phyloP scores from a whole-genome alignment of 805 yeast species.

The Candida suzukii region DNA sequence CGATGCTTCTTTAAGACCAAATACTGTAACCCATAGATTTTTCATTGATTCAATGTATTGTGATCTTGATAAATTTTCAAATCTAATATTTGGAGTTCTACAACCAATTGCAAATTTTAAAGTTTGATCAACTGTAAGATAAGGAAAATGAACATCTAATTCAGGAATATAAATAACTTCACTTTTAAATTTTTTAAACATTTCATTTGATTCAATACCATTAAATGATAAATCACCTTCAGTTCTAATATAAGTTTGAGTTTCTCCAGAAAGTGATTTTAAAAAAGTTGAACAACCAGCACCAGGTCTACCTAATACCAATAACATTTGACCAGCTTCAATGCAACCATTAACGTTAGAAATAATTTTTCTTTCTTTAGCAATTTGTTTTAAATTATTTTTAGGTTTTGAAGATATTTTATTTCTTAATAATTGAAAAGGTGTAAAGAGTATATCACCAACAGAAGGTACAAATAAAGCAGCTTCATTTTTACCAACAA shows the following conservation, averaged over 20 bases:
- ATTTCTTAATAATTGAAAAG: constrained; percentile 1
- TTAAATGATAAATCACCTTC: constrained; percentile 39
- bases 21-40: constrained; percentile 45
- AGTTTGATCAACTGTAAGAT: constrained; percentile 48
- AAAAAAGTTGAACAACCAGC: constrained; percentile 58
- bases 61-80: constrained; percentile 34
- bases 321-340: constrained; percentile 47
- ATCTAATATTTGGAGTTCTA: constrained; percentile 58
- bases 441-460: constrained; percentile 25
- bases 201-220: constrained; percentile 39
- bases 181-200: constrained; percentile 38
- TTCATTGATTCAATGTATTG: constrained; percentile 36
- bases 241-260: constrained; percentile 27
- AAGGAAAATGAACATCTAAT: constrained; percentile 51
- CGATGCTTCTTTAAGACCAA: constrained; percentile 52
- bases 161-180: constrained; percentile 51
- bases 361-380: constrained; percentile 16
- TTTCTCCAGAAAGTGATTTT: constrained; percentile 40
- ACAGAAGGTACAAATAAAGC: constrained; percentile 32
- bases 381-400: constrained; percentile 7
- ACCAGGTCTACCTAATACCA: constrained; percentile 53
- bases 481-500: constrained; percentile 35
- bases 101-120: constrained; percentile 47
- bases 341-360: constrained; percentile 14
- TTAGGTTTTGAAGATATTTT: constrained; percentile 3